Percentiles rank a stretch among this genome's conserved stretches.
These are phyloP conservation scores for Pichia scutulata DNA, from an alignment of 805 yeast genomes.

Conservation along the genomic window DNA sequence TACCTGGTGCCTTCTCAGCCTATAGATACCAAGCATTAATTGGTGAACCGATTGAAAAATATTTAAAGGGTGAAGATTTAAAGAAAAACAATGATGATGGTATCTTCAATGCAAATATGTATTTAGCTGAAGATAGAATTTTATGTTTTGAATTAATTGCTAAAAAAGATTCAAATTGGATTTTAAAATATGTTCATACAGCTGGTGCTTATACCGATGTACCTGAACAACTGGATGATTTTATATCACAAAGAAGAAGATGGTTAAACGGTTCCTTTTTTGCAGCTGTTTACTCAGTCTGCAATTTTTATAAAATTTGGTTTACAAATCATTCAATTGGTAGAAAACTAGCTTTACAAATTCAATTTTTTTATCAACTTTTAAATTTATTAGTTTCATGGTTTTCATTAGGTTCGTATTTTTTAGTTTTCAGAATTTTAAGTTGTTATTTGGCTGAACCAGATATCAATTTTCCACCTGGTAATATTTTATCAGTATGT, in stretches of 20 bases:
- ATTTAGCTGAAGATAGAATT: conserved; percentile 93
- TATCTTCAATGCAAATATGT: conserved; percentile 92
- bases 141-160: conserved; percentile 95
- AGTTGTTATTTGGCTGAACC: conserved; percentile 66
- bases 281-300: conserved; percentile 82
- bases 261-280: conserved; percentile 97
- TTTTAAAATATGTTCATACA: conserved; percentile 74
- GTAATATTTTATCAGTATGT: conserved; percentile 67
- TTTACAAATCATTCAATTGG: conserved; percentile 60
- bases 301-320: conserved; percentile 74
- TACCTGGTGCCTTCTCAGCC: conserved; percentile 97
- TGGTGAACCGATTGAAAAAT: conserved; percentile 82
- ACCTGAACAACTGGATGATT: conserved; percentile 79
- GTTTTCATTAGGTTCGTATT: conserved; percentile 89
- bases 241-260: conserved; percentile 86
- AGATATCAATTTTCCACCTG: conserved; percentile 59
- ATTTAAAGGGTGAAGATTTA: conserved; percentile 86
- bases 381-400: conserved; percentile 74
- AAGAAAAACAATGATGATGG: conserved; percentile 59
- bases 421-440: conserved; percentile 80
- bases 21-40: conserved; percentile 77
- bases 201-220: conserved; percentile 95
- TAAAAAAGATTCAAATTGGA: conserved; percentile 64
- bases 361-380: conserved; percentile 76
- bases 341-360: conserved; percentile 62